Base-by-base conservation (phyloP, 805 yeast species). In the Pichia paraexigua region DNA sequence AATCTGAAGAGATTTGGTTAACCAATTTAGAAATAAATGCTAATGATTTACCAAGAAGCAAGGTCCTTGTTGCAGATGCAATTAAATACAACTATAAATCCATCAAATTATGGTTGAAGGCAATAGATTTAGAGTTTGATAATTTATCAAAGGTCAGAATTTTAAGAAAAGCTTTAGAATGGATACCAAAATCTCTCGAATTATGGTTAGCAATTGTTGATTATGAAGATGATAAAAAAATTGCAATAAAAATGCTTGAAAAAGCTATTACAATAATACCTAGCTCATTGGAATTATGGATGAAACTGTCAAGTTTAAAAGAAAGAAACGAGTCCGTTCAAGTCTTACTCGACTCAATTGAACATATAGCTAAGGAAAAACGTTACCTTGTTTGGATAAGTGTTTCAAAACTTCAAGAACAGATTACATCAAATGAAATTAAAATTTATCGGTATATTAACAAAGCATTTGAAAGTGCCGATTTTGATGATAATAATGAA, bases 191-290 rank as follows among this genome's bases (percentile, higher is more conserved):
- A 2, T 75, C 75, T 50, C 78, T 69, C 7, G 63, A 67, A 2
- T 63, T 92, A n/a, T 92, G 99, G 99, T 67, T 77, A 47, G 67
- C 70, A 25, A 74, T 87, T 1, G 76, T 86, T 1, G 76, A 77
- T 11, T 61, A 79, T 45, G 97, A 91, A 61, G 71, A 71, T 0
- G 77, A 78, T 25, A 57, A 63, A 1, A 67, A 64, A 0, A 81
- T 81, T 49, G 79, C 76, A 1, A 60, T 69, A 21, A 77, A 78
- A 54, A 73, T 90, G 51, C 65, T 88, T 3, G 54, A 62, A 1
- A 84, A 83, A 49, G 92, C 96, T 0, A 73, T 83, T 0, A 86
- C 83, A 54, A 63, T 88, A 24, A 74, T 87, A 21, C 90, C 96
- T 0, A 52, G 66, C 1, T 77, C 85, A 37, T 75, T 85, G 60